These are phyloP conservation scores for Apostasia shenzhenica DNA, from an alignment of 106 monocot genomes.

Conservation along the genomic window DNA sequence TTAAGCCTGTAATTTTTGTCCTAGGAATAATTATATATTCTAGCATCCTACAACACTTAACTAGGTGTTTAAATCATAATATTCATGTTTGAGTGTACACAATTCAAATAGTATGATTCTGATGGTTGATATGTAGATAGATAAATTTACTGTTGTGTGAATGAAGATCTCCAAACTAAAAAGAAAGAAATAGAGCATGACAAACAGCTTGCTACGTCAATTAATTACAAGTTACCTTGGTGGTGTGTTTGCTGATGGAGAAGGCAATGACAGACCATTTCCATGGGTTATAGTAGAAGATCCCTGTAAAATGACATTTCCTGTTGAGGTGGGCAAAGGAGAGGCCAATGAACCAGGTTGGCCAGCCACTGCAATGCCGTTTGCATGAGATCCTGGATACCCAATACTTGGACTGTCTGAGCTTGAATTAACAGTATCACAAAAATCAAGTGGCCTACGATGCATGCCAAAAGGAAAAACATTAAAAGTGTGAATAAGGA, in stretches of 20 bases:
- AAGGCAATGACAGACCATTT: constrained; percentile 36
- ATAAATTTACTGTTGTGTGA: too few species aligned
- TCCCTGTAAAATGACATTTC: constrained; percentile 42
- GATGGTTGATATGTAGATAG: too few species aligned
- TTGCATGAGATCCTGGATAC: constrained; percentile 54
- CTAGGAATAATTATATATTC: too few species aligned
- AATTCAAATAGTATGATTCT: too few species aligned
- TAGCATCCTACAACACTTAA: too few species aligned
- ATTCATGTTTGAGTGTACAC: too few species aligned
- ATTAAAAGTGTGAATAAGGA: neutral
- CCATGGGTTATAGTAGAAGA: constrained; percentile 58
- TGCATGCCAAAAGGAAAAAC: neutral
- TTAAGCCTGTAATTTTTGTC: too few species aligned
- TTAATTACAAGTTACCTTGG: constrained; percentile 40
- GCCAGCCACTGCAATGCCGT: constrained; percentile 29
- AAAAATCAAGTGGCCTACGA: constrained; percentile 82
- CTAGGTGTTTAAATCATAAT: too few species aligned
- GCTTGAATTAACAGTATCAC: constrained; percentile 51
- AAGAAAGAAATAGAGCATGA: neutral
- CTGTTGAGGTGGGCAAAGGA: constrained; percentile 43
- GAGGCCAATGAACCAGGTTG: constrained; percentile 43
- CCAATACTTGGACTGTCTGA: constrained; percentile 35
- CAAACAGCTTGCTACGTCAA: neutral
- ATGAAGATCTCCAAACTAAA: too few species aligned
- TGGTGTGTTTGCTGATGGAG: constrained; percentile 37